Base-by-base conservation (phyloP, 2,329 filamentous ascomycete genomes). In the Stagonosporopsis rhizophila region DNA sequence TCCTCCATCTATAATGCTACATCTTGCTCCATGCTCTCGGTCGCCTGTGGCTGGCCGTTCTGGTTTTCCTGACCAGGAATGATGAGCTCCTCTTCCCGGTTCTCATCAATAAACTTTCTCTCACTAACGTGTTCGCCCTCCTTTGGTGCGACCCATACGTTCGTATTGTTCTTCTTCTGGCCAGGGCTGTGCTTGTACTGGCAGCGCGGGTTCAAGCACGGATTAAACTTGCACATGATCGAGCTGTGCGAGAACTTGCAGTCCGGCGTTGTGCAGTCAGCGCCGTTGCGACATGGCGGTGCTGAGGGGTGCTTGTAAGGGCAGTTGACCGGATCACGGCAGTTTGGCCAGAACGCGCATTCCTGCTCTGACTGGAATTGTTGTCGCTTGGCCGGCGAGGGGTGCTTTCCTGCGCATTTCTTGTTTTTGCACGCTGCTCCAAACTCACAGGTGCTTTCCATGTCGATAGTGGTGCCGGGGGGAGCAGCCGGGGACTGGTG, bases 391-490 rank as follows among this genome's bases (percentile, higher is more conserved):
- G 94, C 92, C 1, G 95, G 95, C 6, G 93, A 97, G 2, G 95
- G 95, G 76, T 99, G 95, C 56, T 92, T 90, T 27, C 85, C 93
- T 8, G 90, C 90, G 72, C 95, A 99, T 79, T 98, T 98, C 69
- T 87, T 85, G 82, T 98, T 99, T 79, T 95, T 96, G 86, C 95
- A 99, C 8, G 92, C 92, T 2, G 87, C 92, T 19, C 92, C 94
- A 68, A 90, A 98, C 17, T 85, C 85, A 80, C 95, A 99, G 17
- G 84, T 82, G 69, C 96, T 92, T 56, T 83, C 85, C 64, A 93
- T 83, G 74, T 98, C 95, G 55, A 98, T 82, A 0, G 87, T 83
- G 2, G 85, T 85, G 25, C 89, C 90, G 2, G 89, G 88, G 3
- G 91, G 89, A 28, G 94, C 93, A 2, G 90, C 92, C 2, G 95